A percentile compares a stretch with the other conserved stretches of the same genome.
These are phyloP conservation scores for Neurospora hispaniola DNA, from an alignment of 495 filamentous ascomycete species.

Conservation along the genomic window DNA sequence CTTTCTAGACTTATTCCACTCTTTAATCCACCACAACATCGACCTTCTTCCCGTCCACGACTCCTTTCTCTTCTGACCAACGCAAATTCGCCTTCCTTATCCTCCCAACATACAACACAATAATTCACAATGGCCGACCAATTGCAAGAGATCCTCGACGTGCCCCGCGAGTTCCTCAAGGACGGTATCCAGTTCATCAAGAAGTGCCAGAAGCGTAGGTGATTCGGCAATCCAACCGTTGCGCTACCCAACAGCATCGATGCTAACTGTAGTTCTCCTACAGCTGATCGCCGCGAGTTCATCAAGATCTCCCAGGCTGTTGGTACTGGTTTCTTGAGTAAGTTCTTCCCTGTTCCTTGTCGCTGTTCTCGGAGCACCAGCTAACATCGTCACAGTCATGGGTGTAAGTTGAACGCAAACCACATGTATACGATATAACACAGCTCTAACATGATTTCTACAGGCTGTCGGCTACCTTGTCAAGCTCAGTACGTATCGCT, in stretches of 20 bases:
- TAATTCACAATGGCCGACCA: constrained; percentile 55
- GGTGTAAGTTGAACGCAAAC: constrained; percentile 8
- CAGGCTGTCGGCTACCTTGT: constrained; percentile 74
- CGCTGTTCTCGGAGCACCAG: not conserved
- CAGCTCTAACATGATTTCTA: not conserved
- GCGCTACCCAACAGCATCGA: constrained; percentile 5
- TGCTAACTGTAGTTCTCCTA: constrained; percentile 6
- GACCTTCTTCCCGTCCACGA: not conserved
- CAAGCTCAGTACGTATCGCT: constrained; percentile 61
- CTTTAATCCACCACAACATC: not conserved
- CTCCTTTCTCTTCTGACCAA: not conserved
- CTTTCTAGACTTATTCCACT: not conserved
- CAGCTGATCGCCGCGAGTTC: constrained; percentile 74
- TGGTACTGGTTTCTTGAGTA: constrained; percentile 48
- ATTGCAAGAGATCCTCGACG: constrained; percentile 67
- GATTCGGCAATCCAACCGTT: not conserved
- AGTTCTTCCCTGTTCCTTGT: not conserved
- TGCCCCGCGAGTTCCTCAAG: constrained; percentile 71
- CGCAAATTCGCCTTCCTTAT: not conserved
- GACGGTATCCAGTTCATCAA: constrained; percentile 77
- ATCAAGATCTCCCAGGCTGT: constrained; percentile 94
- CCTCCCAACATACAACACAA: not conserved
- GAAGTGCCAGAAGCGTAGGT: constrained; percentile 73
- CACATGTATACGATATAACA: not conserved
- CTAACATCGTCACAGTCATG: constrained; percentile 15